phyloP scores from a whole-genome alignment of 805 yeast species.

The Huiozyma sinensis region DNA sequence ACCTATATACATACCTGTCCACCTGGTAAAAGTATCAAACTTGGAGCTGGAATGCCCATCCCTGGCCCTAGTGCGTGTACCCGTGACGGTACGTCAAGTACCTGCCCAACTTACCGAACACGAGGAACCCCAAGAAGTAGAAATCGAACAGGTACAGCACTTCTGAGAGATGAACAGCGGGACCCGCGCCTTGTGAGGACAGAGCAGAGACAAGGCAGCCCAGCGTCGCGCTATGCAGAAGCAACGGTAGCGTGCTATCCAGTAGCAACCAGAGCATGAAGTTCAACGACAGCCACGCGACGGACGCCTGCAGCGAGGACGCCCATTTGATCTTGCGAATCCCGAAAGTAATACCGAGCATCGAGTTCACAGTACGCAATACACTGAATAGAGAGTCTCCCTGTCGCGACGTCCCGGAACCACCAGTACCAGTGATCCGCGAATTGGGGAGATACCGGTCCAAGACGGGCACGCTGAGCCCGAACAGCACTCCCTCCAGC shows the following conservation, averaged over 20 bases:
- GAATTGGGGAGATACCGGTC: constrained; percentile 17
- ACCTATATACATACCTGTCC: no score
- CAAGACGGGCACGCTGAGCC: constrained; percentile 38
- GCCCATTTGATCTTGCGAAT: constrained; percentile 61
- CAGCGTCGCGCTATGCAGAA: constrained; percentile 36
- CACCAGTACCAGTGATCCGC: constrained; percentile 4
- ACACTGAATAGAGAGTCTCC: constrained; percentile 5
- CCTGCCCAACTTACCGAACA: constrained; percentile 56
- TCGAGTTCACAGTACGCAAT: constrained; percentile 34
- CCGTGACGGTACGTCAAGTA: background rate
- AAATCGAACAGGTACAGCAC: constrained; percentile 33
- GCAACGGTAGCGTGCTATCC: constrained; percentile 51
- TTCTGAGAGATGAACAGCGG: constrained; percentile 15
- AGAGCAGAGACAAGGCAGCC: constrained; percentile 18
- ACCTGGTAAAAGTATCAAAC: background rate
- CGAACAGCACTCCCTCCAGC: constrained; percentile 47
- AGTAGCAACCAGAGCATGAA: constrained; percentile 56
- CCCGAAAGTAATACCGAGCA: constrained; percentile 62
- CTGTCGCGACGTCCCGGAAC: background rate
- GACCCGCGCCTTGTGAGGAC: constrained; percentile 11
- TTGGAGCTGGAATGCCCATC: no score
- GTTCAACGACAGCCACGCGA: constrained; percentile 51
- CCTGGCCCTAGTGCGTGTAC: background rate
- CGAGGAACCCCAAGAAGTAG: constrained; percentile 52
- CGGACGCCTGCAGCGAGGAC: constrained; percentile 51